Percentiles rank a stretch among this genome's conserved stretches.
phyloP scores from a whole-genome alignment of 2,329 filamentous ascomycete species.

The Aspergillus awamori region DNA sequence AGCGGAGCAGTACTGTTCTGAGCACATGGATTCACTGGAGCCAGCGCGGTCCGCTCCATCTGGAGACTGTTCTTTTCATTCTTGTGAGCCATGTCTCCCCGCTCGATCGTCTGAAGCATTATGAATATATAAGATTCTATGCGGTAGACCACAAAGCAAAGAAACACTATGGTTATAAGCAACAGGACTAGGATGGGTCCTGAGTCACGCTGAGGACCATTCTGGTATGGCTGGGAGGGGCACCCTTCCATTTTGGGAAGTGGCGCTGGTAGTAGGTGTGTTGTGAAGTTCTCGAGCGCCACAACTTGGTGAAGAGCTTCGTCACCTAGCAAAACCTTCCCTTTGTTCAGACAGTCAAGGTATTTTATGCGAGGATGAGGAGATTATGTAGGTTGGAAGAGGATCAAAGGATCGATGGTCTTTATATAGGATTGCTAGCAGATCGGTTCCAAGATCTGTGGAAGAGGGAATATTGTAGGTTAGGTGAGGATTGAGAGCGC shows the following conservation, averaged over 20 bases:
- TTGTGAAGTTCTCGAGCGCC: not conserved
- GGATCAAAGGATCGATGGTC: too few relatives aligned
- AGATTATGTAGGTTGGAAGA: too few relatives aligned
- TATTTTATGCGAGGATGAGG: too few relatives aligned
- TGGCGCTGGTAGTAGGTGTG: not conserved
- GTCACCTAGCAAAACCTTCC: too few relatives aligned
- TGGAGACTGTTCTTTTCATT: not conserved
- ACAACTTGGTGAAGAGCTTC: not conserved
- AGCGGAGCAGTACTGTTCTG: not conserved
- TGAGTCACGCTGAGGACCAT: not conserved
- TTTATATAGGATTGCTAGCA: too few relatives aligned
- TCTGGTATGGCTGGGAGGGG: not conserved
- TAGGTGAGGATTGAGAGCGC: too few relatives aligned
- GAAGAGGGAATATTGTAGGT: too few relatives aligned
- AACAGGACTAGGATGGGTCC: not conserved
- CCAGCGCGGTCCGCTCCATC: not conserved
- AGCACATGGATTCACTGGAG: not conserved
- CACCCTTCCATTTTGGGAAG: slow-evolving; percentile 24
- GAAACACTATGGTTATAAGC: not conserved
- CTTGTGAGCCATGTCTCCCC: not conserved
- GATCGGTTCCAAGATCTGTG: too few relatives aligned
- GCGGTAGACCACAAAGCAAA: slow-evolving; percentile 1
- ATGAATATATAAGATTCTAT: not conserved
- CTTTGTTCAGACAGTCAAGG: too few relatives aligned
- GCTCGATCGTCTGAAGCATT: not conserved